These are phyloP conservation scores for Suillus bovinus DNA, from an alignment of 768 basidiomycete genomes.

Conservation along the genomic window DNA sequence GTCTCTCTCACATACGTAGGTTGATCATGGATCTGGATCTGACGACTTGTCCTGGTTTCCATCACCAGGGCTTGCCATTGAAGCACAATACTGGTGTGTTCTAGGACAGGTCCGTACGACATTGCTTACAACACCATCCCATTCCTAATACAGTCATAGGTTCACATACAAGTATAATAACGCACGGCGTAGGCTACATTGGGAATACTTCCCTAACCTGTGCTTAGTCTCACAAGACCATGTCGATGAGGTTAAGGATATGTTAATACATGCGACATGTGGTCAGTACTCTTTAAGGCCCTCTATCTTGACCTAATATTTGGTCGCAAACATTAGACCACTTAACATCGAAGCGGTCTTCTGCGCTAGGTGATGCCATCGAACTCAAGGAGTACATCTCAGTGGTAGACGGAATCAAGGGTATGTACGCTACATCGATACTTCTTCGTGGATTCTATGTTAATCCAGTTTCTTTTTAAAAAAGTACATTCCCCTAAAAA, in stretches of 20 bases:
- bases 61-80: not conserved
- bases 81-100: not conserved
- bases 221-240: not conserved
- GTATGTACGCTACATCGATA: not conserved
- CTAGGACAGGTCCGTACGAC: not conserved
- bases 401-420: not conserved
- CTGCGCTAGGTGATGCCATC: not conserved
- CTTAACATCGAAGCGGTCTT: not conserved
- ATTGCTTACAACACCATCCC: not conserved
- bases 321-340: not conserved
- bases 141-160: not conserved
- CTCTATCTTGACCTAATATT: not conserved
- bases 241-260: not conserved
- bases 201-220: not conserved
- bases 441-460: not conserved
- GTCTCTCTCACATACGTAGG: not conserved
- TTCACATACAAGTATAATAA: not conserved
- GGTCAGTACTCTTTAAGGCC: not conserved
- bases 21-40: not conserved
- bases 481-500: not conserved
- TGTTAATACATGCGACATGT: not conserved
- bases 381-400: not conserved
- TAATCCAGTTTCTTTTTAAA: not conserved
- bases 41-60: not conserved
- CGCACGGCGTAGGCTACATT: not conserved